Percentiles rank a stretch among this genome's conserved stretches.
phyloP scores from a whole-genome alignment of 2,329 filamentous ascomycete genomes.

The Neonectria hederae region DNA sequence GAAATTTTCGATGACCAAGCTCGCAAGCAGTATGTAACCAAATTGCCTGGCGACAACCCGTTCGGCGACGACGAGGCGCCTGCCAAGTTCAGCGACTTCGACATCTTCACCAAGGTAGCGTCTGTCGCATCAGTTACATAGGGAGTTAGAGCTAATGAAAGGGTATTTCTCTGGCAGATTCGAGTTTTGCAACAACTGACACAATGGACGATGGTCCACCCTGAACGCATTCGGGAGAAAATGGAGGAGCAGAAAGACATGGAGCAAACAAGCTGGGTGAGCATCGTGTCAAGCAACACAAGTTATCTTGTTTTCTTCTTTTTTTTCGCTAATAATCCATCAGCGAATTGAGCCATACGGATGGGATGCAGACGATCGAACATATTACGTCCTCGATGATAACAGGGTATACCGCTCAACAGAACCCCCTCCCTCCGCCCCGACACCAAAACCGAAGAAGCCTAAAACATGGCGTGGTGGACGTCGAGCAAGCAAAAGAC shows the following conservation, averaged over 20 bases:
- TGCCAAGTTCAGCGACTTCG: slow-evolving; percentile 80
- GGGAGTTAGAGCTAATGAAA: not conserved
- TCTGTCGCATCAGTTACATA: not conserved
- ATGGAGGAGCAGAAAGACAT: slow-evolving; percentile 84
- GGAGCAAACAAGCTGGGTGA: slow-evolving; percentile 86
- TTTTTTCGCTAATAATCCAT: slow-evolving; percentile 26
- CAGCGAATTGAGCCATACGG: slow-evolving; percentile 83
- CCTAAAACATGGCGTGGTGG: slow-evolving; percentile 60
- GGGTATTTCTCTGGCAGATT: slow-evolving; percentile 56
- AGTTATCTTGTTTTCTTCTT: too few species aligned
- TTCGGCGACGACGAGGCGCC: slow-evolving; percentile 82
- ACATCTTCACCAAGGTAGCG: slow-evolving; percentile 79
- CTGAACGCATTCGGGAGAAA: slow-evolving; percentile 85
- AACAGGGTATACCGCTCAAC: slow-evolving; percentile 90
- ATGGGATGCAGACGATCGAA: slow-evolving; percentile 87
- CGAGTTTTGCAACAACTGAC: slow-evolving; percentile 87
- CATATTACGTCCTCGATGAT: slow-evolving; percentile 92
- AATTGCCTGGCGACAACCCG: slow-evolving; percentile 81
- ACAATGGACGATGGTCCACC: slow-evolving; percentile 86
- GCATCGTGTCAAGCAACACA: slow-evolving; percentile 49
- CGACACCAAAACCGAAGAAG: slow-evolving; percentile 74
- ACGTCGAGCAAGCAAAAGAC: slow-evolving; percentile 76
- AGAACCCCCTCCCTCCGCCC: slow-evolving; percentile 70
- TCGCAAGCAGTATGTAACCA: slow-evolving; percentile 86
- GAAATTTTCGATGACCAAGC: slow-evolving; percentile 95